A percentile compares a stretch with the other conserved stretches of the same genome.
Conservation (phyloP, 2,329 filamentous ascomycete species). For the Venturia aucupariae region DNA sequence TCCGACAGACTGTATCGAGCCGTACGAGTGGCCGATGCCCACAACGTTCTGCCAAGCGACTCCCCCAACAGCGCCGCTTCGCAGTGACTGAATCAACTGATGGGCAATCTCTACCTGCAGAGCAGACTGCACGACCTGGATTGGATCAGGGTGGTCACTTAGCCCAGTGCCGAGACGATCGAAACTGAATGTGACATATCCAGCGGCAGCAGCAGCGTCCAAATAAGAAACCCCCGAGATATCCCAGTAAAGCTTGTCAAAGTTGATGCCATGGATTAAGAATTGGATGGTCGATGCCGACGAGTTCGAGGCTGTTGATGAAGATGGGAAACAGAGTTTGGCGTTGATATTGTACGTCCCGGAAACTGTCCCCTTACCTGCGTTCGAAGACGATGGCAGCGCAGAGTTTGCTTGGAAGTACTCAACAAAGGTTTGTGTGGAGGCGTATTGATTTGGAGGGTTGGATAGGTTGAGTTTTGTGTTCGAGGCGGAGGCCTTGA, state of each 20-base stretch:
- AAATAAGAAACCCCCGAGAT: slow-evolving; percentile 44
- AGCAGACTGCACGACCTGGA: slow-evolving; percentile 29
- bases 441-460: neutral
- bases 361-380: slow-evolving; percentile 25
- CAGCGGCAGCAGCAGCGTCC: slow-evolving; percentile 31
- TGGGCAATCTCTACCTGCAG: slow-evolving; percentile 31
- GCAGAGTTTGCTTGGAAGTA: neutral
- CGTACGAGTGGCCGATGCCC: slow-evolving; percentile 33
- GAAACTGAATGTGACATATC: slow-evolving; percentile 34
- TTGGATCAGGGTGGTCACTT: slow-evolving; percentile 31
- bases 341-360: slow-evolving; percentile 50
- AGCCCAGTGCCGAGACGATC: slow-evolving; percentile 33
- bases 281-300: slow-evolving; percentile 33
- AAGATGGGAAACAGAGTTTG: slow-evolving; percentile 51
- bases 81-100: slow-evolving; percentile 25
- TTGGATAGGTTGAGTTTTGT: neutral
- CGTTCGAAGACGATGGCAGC: neutral
- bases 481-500: slow-evolving; percentile 4
- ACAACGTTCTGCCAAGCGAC: slow-evolving; percentile 28
- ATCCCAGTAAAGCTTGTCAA: slow-evolving; percentile 37
- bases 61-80: slow-evolving; percentile 22
- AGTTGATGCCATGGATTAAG: slow-evolving; percentile 46
- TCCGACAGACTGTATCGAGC: slow-evolving; percentile 47
- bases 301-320: slow-evolving; percentile 19
- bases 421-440: slow-evolving; percentile 5